Evolutionary conservation across 768 basidiomycete genomes (phyloP), one percentile per base, ranked within the genome.

Genomic region (Podaxis sp.): DNA sequence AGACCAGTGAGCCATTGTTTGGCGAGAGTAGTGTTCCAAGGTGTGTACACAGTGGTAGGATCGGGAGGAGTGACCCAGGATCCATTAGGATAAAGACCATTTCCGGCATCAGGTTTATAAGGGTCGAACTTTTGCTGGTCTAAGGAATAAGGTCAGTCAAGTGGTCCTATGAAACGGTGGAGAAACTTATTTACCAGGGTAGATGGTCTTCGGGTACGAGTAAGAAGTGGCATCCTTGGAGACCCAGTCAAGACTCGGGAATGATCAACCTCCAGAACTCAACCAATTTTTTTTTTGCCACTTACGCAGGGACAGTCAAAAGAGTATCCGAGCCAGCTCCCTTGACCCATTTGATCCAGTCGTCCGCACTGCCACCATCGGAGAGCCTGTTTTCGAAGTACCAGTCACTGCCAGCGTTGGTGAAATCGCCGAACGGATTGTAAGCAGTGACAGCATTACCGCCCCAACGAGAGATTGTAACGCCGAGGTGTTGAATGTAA

Each of bases 381-480:
- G 70, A 71, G n/a, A 62, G 72, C 18, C 82, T 73, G 63, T 84
- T 84, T 66, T 83, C 82, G 50, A 84, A 82, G 67, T 75, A 84
- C 82, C 82, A 84, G 62, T 84, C 82, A 37, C 71, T 76, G 46
- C 81, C 82, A 5, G 82, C 82, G 58, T 82, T 82, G 3, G 81
- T 82, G 63, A 81, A 82, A 21, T 72, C 73, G 16, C 79, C 80
- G 53, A 74, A 71, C 1, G 79, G 79, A 62, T 83, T 83, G 67
- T 83, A 83, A 3, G 82, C 79, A 4, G 81, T 83, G 4, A 81
- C 81, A 21, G 82, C 80, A 60, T 81, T 82, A 44, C 82, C 82
- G 57, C 82, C 82, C 82, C 82, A 83, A 44, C 82, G 78, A 51
- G 77, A 76, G 54, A 82, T 73, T 5, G 81, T 77, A 4, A 81